Percentiles rank a stretch among this genome's conserved stretches.
Evolutionary conservation across 129 eudicot species (phyloP).

Genomic region (Scalesia atractyloides): DNA sequence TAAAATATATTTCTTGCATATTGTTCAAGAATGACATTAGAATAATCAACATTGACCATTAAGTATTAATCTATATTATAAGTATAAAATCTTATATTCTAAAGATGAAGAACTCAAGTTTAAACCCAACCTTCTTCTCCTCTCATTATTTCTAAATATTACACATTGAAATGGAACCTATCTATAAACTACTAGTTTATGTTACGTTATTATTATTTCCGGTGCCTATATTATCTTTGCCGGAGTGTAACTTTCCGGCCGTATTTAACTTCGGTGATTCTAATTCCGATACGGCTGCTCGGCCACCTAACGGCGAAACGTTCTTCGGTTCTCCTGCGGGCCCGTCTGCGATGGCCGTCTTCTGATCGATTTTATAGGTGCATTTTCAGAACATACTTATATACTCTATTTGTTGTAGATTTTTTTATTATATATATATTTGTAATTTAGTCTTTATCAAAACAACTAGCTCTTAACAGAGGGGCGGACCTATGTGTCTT

Average conservation of each 20-base stretch:
- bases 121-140: too few species aligned
- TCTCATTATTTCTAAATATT: background rate
- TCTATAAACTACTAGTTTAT: background rate
- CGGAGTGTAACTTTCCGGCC: conserved; percentile 44
- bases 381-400: background rate
- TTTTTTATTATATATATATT: too few species aligned
- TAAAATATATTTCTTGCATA: background rate
- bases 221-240: conserved; percentile 8
- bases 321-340: conserved; percentile 51
- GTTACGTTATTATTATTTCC: conserved; percentile 26
- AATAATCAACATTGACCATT: background rate
- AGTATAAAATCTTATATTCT: too few species aligned
- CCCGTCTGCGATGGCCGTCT: conserved; percentile 54
- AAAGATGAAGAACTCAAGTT: too few species aligned
- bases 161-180: conserved; percentile 13
- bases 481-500: too few species aligned
- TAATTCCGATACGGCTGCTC: conserved; percentile 48
- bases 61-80: background rate
- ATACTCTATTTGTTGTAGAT: background rate
- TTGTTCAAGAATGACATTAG: background rate
- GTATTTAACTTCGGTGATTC: conserved; percentile 64
- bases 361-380: conserved; percentile 56
- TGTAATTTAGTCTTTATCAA: too few species aligned
- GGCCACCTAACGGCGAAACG: conserved; percentile 53
- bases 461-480: background rate